phyloP scores from a whole-genome alignment of 2,329 filamentous ascomycete genomes.

The Chaetomiaceae sp. region DNA sequence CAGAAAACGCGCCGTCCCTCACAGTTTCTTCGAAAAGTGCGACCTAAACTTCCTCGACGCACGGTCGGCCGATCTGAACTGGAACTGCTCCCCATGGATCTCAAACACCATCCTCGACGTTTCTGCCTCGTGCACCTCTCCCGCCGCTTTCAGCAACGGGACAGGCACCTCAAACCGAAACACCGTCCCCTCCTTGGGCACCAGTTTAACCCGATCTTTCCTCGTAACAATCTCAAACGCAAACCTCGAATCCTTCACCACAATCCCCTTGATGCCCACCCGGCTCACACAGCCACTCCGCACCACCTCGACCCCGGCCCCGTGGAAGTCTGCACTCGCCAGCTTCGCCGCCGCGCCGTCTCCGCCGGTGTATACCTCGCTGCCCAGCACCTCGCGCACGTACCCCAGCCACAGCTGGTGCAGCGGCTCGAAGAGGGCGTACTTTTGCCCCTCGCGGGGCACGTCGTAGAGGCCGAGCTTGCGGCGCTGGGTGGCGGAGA shows the following conservation, averaged over 20 bases:
- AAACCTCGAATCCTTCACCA: constrained; percentile 82
- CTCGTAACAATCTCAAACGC: constrained; percentile 79
- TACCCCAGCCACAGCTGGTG: constrained; percentile 80
- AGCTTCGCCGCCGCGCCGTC: constrained; percentile 67
- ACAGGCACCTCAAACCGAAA: constrained; percentile 71
- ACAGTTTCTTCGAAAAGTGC: constrained; percentile 73
- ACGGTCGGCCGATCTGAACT: constrained; percentile 75
- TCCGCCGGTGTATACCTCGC: constrained; percentile 53
- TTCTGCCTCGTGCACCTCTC: constrained; percentile 24
- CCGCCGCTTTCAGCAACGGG: constrained; percentile 18
- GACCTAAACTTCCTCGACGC: constrained; percentile 89
- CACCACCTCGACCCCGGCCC: constrained; percentile 77
- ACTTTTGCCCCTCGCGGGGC: constrained; percentile 63
- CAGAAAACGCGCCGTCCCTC: constrained; percentile 31
- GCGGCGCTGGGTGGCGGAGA: constrained; percentile 77
- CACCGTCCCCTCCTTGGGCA: constrained; percentile 87
- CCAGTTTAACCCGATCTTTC: constrained; percentile 64
- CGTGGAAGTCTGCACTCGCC: constrained; percentile 84
- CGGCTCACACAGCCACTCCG: constrained; percentile 74
- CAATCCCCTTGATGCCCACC: constrained; percentile 80
- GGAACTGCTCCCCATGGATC: constrained; percentile 81
- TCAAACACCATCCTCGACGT: constrained; percentile 63
- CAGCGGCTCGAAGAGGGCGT: constrained; percentile 72
- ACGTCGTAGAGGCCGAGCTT: constrained; percentile 69
- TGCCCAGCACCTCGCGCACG: constrained; percentile 72